Evolutionary conservation across 1,284 basidiomycete species (phyloP), one percentile per base, ranked within the genome.

Genomic region (Leccinum pallidistipes): DNA sequence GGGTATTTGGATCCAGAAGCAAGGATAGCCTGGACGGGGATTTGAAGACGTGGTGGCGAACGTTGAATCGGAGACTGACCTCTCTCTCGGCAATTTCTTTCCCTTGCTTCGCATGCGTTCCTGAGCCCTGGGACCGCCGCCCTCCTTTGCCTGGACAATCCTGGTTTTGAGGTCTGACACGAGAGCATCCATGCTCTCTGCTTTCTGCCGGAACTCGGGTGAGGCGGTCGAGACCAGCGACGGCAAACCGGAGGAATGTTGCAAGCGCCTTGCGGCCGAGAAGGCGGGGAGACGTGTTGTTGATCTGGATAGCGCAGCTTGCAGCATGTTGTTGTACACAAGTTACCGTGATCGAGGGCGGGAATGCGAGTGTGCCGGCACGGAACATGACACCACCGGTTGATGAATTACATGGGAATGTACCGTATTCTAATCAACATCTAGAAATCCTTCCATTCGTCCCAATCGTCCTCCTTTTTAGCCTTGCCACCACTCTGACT

Each of bases 81-180:
- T 82, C 79, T 96, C 93, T 69, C 95, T 82, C 34, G 92, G 92
- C n/a, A 94, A 77, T 72, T 88, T 86, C 81, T 97, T 97, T 8
- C 92, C 92, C 68, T 87, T 88, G 62, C 82, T 86, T 67, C 83
- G 80, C 85, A 94, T 91, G 60, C 89, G 84, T 69, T 92, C 88
- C 55, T 87, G 83, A 43, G 92, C 91, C 73, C 89, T 92, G 50
- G 79, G 59, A 43, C 86, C 83, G 63, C 89, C 85, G 29, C 90
- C 91, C 55, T 80, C 77, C 65, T 88, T 81, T 57, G 83, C 85
- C 11, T 75, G 72, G 0, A 83, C 80, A 57, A 85, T 76, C 71
- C 85, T 90, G 7, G 73, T 69, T 60, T 90, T 86, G 6, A 91
- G 67, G 62, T 90, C 86, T 1, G 79, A 78, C 1, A 92, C 84